These are phyloP conservation scores for Calendula officinalis DNA, from an alignment of 129 eudicot genomes.

Conservation along the genomic window DNA sequence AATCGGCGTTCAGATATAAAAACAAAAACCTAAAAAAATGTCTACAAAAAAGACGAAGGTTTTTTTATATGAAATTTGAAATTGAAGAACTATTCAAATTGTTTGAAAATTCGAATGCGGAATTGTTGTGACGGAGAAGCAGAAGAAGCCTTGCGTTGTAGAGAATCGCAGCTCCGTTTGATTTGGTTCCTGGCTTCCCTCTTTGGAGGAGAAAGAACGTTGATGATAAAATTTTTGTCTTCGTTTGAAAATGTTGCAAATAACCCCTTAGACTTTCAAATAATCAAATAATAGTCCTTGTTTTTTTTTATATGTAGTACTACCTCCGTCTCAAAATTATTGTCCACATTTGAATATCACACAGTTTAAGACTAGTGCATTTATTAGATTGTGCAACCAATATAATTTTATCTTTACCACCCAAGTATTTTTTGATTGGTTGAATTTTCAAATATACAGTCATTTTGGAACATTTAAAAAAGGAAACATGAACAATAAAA, in stretches of 20 bases:
- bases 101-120: not conserved
- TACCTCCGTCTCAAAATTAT: too few relatives aligned
- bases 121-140: constrained; percentile 31
- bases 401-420: too few relatives aligned
- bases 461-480: too few relatives aligned
- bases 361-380: too few relatives aligned
- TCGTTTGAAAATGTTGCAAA: constrained; percentile 15
- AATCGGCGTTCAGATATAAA: constrained; percentile 14
- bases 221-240: constrained; percentile 37
- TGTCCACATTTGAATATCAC: too few relatives aligned
- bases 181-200: constrained; percentile 24
- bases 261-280: not conserved
- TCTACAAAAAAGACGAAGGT: constrained; percentile 17
- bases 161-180: constrained; percentile 21
- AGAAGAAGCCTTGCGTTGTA: constrained; percentile 18
- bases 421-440: too few relatives aligned
- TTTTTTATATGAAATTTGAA: not conserved
- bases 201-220: constrained; percentile 21
- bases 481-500: too few relatives aligned
- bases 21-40: constrained; percentile 26
- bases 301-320: not conserved
- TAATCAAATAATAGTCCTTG: not conserved
- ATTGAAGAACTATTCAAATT: not conserved
- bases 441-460: too few relatives aligned
- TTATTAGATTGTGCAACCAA: too few relatives aligned